phyloP scores from a whole-genome alignment of 1,139 yeast species.

The Pichia sp. region DNA sequence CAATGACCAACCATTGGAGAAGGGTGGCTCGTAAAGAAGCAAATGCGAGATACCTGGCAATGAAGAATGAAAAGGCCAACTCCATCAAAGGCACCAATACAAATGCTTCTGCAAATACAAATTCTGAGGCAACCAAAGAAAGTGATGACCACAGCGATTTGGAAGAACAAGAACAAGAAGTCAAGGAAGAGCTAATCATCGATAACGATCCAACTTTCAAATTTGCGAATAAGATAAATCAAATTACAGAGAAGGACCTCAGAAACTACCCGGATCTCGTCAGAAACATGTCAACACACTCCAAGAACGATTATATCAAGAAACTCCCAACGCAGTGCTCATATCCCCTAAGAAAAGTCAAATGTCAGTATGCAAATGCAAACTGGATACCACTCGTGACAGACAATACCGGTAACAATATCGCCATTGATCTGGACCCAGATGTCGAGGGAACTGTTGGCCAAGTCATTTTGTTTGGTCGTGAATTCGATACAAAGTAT shows the following conservation, averaged over 20 bases:
- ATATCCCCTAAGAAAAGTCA: conserved; percentile 67
- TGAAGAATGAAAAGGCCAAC: neutral
- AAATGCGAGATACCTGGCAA: conserved; percentile 3
- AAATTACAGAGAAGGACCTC: conserved; percentile 9
- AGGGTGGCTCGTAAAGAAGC: conserved; percentile 42
- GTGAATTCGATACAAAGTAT: conserved; percentile 53
- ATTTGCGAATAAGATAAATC: conserved; percentile 8
- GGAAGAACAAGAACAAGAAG: neutral
- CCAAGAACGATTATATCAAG: conserved; percentile 14
- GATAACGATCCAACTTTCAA: conserved; percentile 16
- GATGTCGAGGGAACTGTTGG: conserved; percentile 71
- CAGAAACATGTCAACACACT: conserved; percentile 12
- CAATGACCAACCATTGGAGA: conserved; percentile 63
- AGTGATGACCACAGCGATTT: too few species aligned
- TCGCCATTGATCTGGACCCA: conserved; percentile 85
- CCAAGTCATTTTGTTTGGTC: conserved; percentile 52
- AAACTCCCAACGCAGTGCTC: conserved; percentile 56
- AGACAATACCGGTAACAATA: conserved; percentile 83
- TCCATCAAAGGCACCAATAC: neutral
- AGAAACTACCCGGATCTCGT: conserved; percentile 16
- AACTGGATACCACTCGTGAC: conserved; percentile 89
- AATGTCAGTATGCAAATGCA: conserved; percentile 72
- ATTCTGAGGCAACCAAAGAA: neutral
- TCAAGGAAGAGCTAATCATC: conserved; percentile 5
- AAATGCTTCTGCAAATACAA: neutral